phyloP scores from a whole-genome alignment of 2,329 filamentous ascomycete species.

The Juglanconis sp. region DNA sequence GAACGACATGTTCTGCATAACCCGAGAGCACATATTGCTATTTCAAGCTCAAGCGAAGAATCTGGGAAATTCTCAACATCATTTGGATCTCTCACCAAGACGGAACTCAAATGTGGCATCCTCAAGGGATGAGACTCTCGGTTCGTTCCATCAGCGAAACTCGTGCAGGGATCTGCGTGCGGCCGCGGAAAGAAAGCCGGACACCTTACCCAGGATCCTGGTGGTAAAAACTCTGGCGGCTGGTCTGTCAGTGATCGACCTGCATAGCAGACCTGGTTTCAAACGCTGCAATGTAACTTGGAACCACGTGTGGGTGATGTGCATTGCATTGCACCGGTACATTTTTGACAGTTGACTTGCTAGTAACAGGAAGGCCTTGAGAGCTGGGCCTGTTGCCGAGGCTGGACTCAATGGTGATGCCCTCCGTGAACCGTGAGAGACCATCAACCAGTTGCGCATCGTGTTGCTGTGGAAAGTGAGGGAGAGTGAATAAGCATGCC shows the following conservation, averaged over 20 bases:
- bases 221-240: slow-evolving; percentile 4
- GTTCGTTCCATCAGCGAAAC: slow-evolving; percentile 2
- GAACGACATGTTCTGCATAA: no score
- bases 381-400: neutral
- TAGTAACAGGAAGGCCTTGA: neutral
- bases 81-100: neutral
- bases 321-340: neutral
- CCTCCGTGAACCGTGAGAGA: neutral
- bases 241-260: slow-evolving; percentile 5
- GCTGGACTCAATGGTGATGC: neutral
- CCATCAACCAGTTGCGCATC: neutral
- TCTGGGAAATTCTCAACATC: neutral
- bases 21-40: no score
- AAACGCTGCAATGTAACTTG: slow-evolving; percentile 13
- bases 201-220: slow-evolving; percentile 11
- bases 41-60: no score
- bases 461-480: neutral
- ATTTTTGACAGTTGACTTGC: neutral
- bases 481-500: neutral
- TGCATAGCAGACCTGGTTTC: slow-evolving; percentile 4
- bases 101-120: neutral
- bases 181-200: slow-evolving; percentile 12
- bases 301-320: slow-evolving; percentile 11
- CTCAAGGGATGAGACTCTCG: neutral
- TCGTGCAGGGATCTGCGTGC: neutral